phyloP scores from a whole-genome alignment of 768 basidiomycete genomes.

The Pleurotus djamor region DNA sequence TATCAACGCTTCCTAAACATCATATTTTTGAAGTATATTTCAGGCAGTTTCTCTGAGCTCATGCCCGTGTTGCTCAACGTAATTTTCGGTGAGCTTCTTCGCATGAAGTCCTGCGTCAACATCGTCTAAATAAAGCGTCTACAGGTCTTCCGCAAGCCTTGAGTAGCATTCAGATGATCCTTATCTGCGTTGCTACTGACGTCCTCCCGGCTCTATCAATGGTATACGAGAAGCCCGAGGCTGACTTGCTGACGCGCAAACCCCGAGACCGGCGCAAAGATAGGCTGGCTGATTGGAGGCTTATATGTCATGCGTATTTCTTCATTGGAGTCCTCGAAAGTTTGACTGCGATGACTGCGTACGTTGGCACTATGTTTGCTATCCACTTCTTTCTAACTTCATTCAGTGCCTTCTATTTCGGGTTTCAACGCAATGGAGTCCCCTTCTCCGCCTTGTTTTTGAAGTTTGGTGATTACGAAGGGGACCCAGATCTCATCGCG shows the following conservation, averaged over 20 bases:
- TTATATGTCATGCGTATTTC: slow-evolving; percentile 56
- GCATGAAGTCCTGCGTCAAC: background rate
- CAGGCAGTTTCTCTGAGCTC: slow-evolving; percentile 51
- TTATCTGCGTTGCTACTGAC: slow-evolving; percentile 60
- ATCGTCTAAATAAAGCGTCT: background rate
- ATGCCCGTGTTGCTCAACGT: slow-evolving; percentile 58
- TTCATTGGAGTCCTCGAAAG: slow-evolving; percentile 51
- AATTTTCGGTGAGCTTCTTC: slow-evolving; percentile 18
- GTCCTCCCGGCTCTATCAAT: slow-evolving; percentile 53
- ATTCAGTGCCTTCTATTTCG: slow-evolving; percentile 36
- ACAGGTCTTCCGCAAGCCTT: slow-evolving; percentile 27
- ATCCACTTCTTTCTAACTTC: background rate
- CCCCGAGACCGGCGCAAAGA: slow-evolving; percentile 57
- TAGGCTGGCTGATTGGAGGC: slow-evolving; percentile 48
- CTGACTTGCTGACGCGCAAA: slow-evolving; percentile 50
- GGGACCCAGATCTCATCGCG: slow-evolving; percentile 30
- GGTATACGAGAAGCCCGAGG: slow-evolving; percentile 60
- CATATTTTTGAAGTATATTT: background rate
- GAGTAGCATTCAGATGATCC: slow-evolving; percentile 37
- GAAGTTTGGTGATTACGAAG: slow-evolving; percentile 38
- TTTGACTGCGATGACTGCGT: slow-evolving; percentile 49
- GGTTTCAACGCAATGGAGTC: slow-evolving; percentile 40
- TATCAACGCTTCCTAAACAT: background rate
- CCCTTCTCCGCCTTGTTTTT: slow-evolving; percentile 45
- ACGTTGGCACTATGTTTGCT: slow-evolving; percentile 11